Conservation (phyloP, 1,284 basidiomycete species). For the Trichosporon ovoides region DNA sequence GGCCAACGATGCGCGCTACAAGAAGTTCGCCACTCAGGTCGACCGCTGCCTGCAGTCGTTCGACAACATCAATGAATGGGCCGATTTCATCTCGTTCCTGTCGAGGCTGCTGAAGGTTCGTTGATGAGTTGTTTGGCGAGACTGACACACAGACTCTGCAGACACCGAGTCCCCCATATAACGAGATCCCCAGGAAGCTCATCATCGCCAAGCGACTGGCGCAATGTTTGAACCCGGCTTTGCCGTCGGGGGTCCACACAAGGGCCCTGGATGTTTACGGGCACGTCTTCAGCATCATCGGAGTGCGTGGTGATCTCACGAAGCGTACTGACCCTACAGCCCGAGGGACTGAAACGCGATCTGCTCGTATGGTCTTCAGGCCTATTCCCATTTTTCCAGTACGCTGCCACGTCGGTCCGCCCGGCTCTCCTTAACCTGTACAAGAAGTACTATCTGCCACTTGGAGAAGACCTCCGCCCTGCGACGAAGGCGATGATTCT, state of each 20-base stretch:
- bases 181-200: slow-evolving; percentile 91
- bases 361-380: slow-evolving; percentile 92
- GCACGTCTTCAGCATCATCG: slow-evolving; percentile 82
- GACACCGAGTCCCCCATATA: slow-evolving; percentile 74
- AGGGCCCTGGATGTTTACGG: slow-evolving; percentile 92
- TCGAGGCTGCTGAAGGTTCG: slow-evolving; percentile 87
- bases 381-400: slow-evolving; percentile 97
- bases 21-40: slow-evolving; percentile 85
- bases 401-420: slow-evolving; percentile 92
- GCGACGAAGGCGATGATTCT: slow-evolving; percentile 91
- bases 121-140: slow-evolving; percentile 5
- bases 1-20: slow-evolving; percentile 78
- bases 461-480: slow-evolving; percentile 75
- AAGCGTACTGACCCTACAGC: slow-evolving; percentile 51
- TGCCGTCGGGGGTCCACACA: slow-evolving; percentile 95
- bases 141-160: slow-evolving; percentile 64
- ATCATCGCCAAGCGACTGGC: slow-evolving; percentile 91
- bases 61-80: slow-evolving; percentile 97
- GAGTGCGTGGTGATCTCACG: slow-evolving; percentile 55
- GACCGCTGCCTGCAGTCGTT: slow-evolving; percentile 90
- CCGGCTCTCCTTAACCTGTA: slow-evolving; percentile 80
- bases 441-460: slow-evolving; percentile 82
- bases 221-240: slow-evolving; percentile 93
- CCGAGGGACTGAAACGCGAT: slow-evolving; percentile 81
- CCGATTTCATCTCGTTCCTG: slow-evolving; percentile 97